Percentiles rank a stretch among this genome's conserved stretches.
phyloP scores from a whole-genome alignment of 805 yeast species.

The Kluyveromyces wickerhamii region DNA sequence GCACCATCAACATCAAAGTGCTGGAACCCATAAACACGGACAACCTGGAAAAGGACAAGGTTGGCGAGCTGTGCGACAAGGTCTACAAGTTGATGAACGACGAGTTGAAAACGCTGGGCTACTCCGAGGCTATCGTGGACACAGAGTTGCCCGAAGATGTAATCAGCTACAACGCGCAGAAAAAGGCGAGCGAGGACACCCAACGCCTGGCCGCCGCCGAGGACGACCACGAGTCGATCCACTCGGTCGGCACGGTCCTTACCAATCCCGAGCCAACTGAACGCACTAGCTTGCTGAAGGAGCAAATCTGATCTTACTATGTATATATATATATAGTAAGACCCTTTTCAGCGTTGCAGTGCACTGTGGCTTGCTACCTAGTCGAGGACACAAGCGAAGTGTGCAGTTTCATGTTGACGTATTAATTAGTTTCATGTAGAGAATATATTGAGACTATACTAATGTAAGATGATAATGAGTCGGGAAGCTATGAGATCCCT shows the following conservation, averaged over 20 bases:
- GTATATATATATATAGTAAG: too few species aligned
- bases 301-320: too few species aligned
- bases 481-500: too few species aligned
- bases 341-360: too few species aligned
- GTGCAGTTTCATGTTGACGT: too few species aligned
- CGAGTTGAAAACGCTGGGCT: conserved; percentile 32
- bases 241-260: neutral
- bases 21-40: conserved; percentile 73
- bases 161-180: conserved; percentile 3
- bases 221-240: neutral
- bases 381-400: too few species aligned
- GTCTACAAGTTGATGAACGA: conserved; percentile 51
- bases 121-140: conserved; percentile 30
- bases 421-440: too few species aligned
- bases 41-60: conserved; percentile 63
- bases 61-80: conserved; percentile 48
- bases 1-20: conserved; percentile 70
- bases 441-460: too few species aligned
- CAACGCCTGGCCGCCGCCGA: conserved; percentile 5
- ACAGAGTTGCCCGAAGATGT: conserved; percentile 26
- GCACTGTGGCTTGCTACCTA: too few species aligned
- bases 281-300: conserved; percentile 2
- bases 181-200: conserved; percentile 7
- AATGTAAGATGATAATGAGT: too few species aligned
- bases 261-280: conserved; percentile 5